Evolutionary conservation across 208 protist genomes (phyloP), one percentile per base, ranked within the genome.

Genomic region (Strigomonas galati): DNA sequence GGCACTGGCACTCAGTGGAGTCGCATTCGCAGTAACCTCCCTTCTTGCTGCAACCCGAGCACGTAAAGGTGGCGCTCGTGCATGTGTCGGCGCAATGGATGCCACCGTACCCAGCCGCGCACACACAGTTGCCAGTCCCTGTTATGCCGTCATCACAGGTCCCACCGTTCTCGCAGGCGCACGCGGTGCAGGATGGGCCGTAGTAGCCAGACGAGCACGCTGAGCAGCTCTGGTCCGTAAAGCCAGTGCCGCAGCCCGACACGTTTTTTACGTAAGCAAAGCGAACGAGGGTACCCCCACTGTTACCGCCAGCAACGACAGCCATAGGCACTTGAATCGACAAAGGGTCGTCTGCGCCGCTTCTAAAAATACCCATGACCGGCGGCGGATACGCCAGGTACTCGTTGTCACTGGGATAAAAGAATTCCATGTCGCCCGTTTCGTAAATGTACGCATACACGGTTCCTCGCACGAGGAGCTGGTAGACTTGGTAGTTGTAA

Each of bases 11-110:
- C 3, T 37, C 24, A 32, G 30, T 26, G 9, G 48, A 27, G 48
- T 48, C 54, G n/a, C 76, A 67, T n/a, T 78, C 56, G 31, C 72
- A 65, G 48, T 69, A 82, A 0, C 51, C 62, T 1, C 67, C 68
- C 2, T 30, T 57, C 27, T n/a, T 9, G 56, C 40, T 48, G 30
- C 56, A 62, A 19, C 15, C 23, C 30, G 19, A 4, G 30, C 56
- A 62, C 10, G 30, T 35, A 4, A 23, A n/a, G 24, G 56, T 17
- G 31, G 7, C 10, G 35, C 35, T 40, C 35, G 37, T 31, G 28
- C 65, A 70, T 0, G 7, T 14, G 4, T 15, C 10, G 28, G 17
- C 48, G 37, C 65, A 70, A 7, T 55, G 14, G 15, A 40, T 19
- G 19, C 65, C 65, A 14, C 30, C 37, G 46, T 57, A 27, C 46